Evolutionary conservation across 176 grass and related monocot genomes (phyloP), one percentile per base, ranked within the genome.

Genomic region (Rhipidocladum racemiflorum): DNA sequence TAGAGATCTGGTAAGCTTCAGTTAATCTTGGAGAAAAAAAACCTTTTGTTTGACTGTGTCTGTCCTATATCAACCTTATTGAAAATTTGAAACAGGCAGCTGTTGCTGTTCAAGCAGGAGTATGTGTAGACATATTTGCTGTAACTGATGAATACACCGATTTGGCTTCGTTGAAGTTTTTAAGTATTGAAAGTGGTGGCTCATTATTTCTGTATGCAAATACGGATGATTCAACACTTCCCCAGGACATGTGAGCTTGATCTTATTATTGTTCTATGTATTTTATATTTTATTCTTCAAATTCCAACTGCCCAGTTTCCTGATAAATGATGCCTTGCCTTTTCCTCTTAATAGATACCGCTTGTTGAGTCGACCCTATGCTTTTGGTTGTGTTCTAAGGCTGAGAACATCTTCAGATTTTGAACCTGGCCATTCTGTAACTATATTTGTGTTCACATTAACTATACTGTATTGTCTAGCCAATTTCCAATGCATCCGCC

Each of bases 321-420:
- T 38, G 59, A 77, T 65, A 21, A 72, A 77, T 51, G 3, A 21
- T 67, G 43, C 35, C 36, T 54, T 66, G 38, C 28, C 11, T 53
- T 53, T 70, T 79, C 5, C 50, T 76, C 75, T 60, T 44, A 76
- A 85, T 82, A 98, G 95, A 89, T 95, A 95, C 69, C 85, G 89
- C 3, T 87, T 99, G 87, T 81, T 99, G 81, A 99, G 96, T 82
- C 87, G 96, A 64, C 92, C 96, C 44, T 99, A 99, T 91, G 96
- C 96, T 77, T 99, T 99, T 91, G 96, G 90, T 40, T 99, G 96
- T 87, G 88, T 95, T 76, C 87, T 99, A 83, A 85, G 92, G 51
- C 72, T 99, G 74, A 91, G 96, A 85, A 99, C 96, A 93, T 99
- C 96, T 67, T 93, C 96, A 28, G 92, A 99, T 77, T 99, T 93